Percentiles rank a stretch among this genome's conserved stretches.
phyloP scores from a whole-genome alignment of 1,284 basidiomycete genomes.

The Pseudozyma pruni region DNA sequence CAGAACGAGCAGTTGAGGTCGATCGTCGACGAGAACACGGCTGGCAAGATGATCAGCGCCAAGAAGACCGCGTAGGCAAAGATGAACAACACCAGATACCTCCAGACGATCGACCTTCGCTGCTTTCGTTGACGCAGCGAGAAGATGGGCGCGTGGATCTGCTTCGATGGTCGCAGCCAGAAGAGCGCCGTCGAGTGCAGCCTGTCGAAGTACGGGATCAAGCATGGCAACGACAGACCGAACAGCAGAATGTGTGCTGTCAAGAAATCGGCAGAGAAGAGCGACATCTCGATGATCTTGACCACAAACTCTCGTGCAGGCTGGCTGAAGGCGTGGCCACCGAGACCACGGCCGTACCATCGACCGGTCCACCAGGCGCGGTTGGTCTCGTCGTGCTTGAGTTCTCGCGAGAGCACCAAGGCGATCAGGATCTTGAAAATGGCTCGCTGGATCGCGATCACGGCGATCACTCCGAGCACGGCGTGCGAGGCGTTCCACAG shows the following conservation, averaged over 20 bases:
- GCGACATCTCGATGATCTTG: constrained; percentile 68
- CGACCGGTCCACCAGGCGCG: constrained; percentile 68
- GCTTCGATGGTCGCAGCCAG: constrained; percentile 72
- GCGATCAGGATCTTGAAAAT: constrained; percentile 68
- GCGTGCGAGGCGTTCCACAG: constrained; percentile 91
- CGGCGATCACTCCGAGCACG: constrained; percentile 70
- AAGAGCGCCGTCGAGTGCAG: constrained; percentile 65
- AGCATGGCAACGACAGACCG: constrained; percentile 72
- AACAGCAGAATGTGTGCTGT: constrained; percentile 64
- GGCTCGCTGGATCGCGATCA: constrained; percentile 67
- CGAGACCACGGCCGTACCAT: constrained; percentile 67
- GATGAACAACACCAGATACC: constrained; percentile 84
- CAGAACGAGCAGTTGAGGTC: constrained; percentile 53
- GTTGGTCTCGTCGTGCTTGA: constrained; percentile 68
- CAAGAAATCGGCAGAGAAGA: constrained; percentile 66
- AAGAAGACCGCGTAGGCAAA: constrained; percentile 79
- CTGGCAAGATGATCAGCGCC: constrained; percentile 72
- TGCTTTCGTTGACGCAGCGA: constrained; percentile 66
- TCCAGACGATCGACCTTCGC: constrained; percentile 69
- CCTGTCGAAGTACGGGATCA: constrained; percentile 58
- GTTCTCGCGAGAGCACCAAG: constrained; percentile 65
- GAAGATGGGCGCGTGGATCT: constrained; percentile 82
- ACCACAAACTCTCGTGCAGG: constrained; percentile 67
- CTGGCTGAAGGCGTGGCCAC: constrained; percentile 67
- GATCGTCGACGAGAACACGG: constrained; percentile 52